phyloP scores from a whole-genome alignment of 1,139 yeast species.

The Magnusiomyces magnusii region DNA sequence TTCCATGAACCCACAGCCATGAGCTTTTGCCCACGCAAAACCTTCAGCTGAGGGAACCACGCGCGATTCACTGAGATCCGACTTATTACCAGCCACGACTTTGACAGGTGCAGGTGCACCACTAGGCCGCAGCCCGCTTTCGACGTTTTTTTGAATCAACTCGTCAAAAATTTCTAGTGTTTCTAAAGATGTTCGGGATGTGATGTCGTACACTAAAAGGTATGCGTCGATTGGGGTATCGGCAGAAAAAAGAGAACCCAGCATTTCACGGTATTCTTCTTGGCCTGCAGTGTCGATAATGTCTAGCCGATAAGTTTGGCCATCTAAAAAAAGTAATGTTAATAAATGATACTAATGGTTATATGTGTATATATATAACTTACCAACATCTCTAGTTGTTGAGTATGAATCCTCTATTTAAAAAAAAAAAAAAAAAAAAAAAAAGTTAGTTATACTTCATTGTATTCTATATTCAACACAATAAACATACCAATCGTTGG shows the following conservation, averaged over 20 bases:
- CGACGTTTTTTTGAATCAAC: slow-evolving; percentile 77
- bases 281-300: slow-evolving; percentile 37
- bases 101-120: slow-evolving; percentile 27
- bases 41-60: slow-evolving; percentile 81
- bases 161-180: slow-evolving; percentile 77
- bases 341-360: too few species aligned
- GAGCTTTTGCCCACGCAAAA: slow-evolving; percentile 61
- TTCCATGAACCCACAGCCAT: slow-evolving; percentile 74
- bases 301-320: slow-evolving; percentile 29
- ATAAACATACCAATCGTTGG: slow-evolving; percentile 30
- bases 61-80: slow-evolving; percentile 66
- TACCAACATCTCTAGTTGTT: slow-evolving; percentile 1
- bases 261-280: slow-evolving; percentile 36
- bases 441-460: not conserved
- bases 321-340: slow-evolving; percentile 20
- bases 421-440: too few species aligned
- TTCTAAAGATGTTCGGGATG: slow-evolving; percentile 70
- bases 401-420: slow-evolving; percentile 7
- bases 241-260: slow-evolving; percentile 50
- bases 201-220: slow-evolving; percentile 77
- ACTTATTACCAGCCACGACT: slow-evolving; percentile 36
- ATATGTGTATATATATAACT: too few species aligned
- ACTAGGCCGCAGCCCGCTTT: slow-evolving; percentile 21
- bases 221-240: slow-evolving; percentile 92
- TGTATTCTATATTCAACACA: not conserved